phyloP scores from a whole-genome alignment of 164 flowering plant genomes.

The Brasenia schreberi region DNA sequence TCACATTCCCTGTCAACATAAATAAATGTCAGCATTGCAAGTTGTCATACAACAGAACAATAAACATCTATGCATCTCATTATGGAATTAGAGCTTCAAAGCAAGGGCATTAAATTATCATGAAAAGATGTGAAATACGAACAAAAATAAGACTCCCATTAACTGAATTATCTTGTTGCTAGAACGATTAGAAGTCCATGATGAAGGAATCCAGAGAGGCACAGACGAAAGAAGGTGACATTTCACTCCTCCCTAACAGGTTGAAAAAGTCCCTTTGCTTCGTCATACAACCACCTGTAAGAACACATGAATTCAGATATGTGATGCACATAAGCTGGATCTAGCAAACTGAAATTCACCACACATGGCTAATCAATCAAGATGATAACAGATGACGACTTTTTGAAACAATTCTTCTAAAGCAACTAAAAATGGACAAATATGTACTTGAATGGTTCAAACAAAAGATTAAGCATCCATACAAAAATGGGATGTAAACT shows the following conservation, averaged over 20 bases:
- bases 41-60: too few relatives aligned
- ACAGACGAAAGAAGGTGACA: not conserved
- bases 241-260: not conserved
- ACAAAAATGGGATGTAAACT: not conserved
- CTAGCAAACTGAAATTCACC: too few relatives aligned
- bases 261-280: conserved; percentile 1
- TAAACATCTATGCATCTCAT: too few relatives aligned
- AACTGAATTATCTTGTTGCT: not conserved
- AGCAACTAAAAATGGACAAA: not conserved
- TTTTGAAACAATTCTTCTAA: not conserved
- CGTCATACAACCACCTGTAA: conserved; percentile 1
- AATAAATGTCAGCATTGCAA: too few relatives aligned
- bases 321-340: too few relatives aligned
- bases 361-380: not conserved
- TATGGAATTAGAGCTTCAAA: too few relatives aligned
- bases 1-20: too few relatives aligned
- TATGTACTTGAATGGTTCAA: not conserved
- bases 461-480: not conserved
- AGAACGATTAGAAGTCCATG: not conserved
- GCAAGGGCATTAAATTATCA: too few relatives aligned
- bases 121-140: too few relatives aligned
- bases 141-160: too few relatives aligned
- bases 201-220: not conserved
- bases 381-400: not conserved
- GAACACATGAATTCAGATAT: not conserved